Evolutionary conservation across 2,329 filamentous ascomycete species (phyloP).

Genomic region (Thelonectria olida): DNA sequence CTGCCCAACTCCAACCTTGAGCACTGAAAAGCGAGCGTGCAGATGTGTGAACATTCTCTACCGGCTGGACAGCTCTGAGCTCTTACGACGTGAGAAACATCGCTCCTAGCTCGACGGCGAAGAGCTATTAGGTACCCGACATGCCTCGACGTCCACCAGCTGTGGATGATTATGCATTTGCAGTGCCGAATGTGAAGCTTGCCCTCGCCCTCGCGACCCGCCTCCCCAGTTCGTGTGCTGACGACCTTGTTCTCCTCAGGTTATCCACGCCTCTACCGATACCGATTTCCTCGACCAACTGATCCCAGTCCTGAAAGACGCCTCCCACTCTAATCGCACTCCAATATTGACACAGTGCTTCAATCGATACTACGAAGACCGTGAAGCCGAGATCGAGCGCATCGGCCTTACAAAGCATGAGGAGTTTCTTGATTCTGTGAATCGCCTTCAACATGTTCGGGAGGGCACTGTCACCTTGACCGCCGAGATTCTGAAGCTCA

Average conservation of each 20-base stretch:
- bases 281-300: constrained; percentile 95
- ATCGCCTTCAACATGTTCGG: constrained; percentile 89
- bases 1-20: no score
- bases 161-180: constrained; percentile 57
- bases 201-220: constrained; percentile 21
- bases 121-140: constrained; percentile 25
- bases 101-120: not conserved
- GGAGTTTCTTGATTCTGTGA: constrained; percentile 93
- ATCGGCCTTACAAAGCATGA: constrained; percentile 97
- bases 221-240: constrained; percentile 14
- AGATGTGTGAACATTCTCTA: not conserved
- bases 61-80: not conserved
- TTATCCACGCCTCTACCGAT: constrained; percentile 91
- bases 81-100: not conserved
- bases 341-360: constrained; percentile 77
- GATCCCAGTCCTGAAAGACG: constrained; percentile 93
- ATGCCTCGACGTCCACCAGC: constrained; percentile 58
- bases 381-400: constrained; percentile 90
- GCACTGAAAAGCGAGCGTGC: not conserved
- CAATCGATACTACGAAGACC: constrained; percentile 79
- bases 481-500: constrained; percentile 88
- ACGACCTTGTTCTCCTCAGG: constrained; percentile 60
- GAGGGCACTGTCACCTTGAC: constrained; percentile 91
- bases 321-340: constrained; percentile 77
- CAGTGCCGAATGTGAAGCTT: constrained; percentile 54